These are phyloP conservation scores for Vicia faba DNA, from an alignment of 306 rosid species.

Conservation along the genomic window DNA sequence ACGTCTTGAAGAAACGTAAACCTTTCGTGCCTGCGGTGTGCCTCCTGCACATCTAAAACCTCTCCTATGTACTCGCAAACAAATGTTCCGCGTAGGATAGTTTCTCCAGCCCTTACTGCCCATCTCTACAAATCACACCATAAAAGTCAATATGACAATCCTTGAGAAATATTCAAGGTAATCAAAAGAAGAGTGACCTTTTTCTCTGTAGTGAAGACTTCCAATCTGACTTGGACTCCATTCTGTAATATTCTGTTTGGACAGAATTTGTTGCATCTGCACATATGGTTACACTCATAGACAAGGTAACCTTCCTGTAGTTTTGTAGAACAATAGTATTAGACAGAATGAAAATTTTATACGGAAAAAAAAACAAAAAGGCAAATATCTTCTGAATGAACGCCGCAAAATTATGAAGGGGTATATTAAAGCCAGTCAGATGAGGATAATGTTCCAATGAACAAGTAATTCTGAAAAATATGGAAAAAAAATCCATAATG, in stretches of 20 bases:
- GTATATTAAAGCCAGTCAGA: not conserved
- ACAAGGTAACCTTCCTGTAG: slow-evolving; percentile 98
- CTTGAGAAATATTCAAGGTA: slow-evolving; percentile 23
- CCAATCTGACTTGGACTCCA: slow-evolving; percentile 85
- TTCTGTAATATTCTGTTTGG: slow-evolving; percentile 93
- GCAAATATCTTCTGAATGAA: slow-evolving; percentile 1
- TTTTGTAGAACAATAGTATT: slow-evolving; percentile 34
- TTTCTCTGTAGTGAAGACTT: slow-evolving; percentile 81
- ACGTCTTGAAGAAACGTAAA: slow-evolving; percentile 41
- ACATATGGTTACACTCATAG: slow-evolving; percentile 85
- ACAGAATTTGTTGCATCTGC: slow-evolving; percentile 81
- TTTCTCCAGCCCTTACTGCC: slow-evolving; percentile 91
- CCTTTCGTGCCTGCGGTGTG: slow-evolving; percentile 70
- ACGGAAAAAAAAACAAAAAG: slow-evolving; percentile 19
- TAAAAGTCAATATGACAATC: slow-evolving; percentile 42
- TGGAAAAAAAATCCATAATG: slow-evolving; percentile 11
- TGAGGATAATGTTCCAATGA: slow-evolving; percentile 6
- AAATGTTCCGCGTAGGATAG: slow-evolving; percentile 88
- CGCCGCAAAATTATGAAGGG: slow-evolving; percentile 9
- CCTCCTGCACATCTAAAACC: slow-evolving; percentile 73
- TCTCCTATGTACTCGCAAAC: slow-evolving; percentile 94
- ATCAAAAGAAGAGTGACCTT: slow-evolving; percentile 52
- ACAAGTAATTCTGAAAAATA: slow-evolving; percentile 14
- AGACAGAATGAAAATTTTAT: slow-evolving; percentile 24
- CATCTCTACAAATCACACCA: slow-evolving; percentile 66